Evolutionary conservation across 179 eudicot species (phyloP).

Genomic region (Drosera spatulata): DNA sequence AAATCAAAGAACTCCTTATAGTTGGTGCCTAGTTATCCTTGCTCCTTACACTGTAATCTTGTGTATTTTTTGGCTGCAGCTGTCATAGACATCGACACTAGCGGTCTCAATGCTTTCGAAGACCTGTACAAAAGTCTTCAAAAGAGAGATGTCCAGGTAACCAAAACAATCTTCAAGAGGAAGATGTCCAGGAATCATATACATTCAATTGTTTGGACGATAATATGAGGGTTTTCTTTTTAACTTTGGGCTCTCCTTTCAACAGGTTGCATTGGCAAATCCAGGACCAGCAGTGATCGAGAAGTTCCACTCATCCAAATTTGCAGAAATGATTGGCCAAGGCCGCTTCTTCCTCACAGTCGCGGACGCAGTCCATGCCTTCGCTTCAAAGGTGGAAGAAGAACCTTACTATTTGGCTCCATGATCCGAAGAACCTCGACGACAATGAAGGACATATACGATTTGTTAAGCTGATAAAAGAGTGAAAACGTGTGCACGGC

Average conservation of each 20-base stretch:
- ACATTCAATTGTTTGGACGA: not conserved
- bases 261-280: constrained; percentile 68
- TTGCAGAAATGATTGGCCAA: constrained; percentile 39
- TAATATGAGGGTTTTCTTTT: too few species aligned
- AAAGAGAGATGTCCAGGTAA: constrained; percentile 74
- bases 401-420: not conserved
- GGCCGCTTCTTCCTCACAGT: constrained; percentile 66
- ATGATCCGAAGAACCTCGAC: too few species aligned
- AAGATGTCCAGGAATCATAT: not conserved
- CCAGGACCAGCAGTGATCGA: constrained; percentile 70
- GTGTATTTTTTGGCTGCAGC: constrained; percentile 38
- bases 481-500: too few species aligned
- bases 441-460: too few species aligned
- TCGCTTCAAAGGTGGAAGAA: constrained; percentile 1
- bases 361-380: constrained; percentile 53
- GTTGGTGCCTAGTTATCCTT: not conserved
- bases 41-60: not conserved
- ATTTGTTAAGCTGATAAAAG: too few species aligned
- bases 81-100: constrained; percentile 87
- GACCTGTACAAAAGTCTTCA: constrained; percentile 54
- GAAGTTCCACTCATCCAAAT: constrained; percentile 58
- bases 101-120: constrained; percentile 89
- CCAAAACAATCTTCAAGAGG: not conserved
- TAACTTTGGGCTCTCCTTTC: not conserved
- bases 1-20: too few species aligned